Percentiles rank a stretch among this genome's conserved stretches.
phyloP scores from a whole-genome alignment of 257 asterid species.

The Solanum bulbocastanum region DNA sequence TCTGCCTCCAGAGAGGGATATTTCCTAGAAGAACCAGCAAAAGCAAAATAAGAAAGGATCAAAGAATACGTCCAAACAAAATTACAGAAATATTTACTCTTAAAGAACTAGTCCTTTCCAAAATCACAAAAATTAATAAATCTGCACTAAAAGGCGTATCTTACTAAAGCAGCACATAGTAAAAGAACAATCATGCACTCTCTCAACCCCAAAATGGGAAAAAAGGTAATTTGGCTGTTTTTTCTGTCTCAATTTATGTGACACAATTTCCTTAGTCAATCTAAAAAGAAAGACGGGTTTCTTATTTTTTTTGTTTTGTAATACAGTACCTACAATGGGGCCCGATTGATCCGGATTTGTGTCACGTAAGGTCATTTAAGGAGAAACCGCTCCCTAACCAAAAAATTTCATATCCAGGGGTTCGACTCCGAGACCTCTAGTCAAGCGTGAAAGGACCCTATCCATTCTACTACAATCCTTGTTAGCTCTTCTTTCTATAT shows the following conservation, averaged over 20 bases:
- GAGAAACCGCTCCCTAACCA: neutral
- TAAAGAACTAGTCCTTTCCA: neutral
- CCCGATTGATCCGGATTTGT: neutral
- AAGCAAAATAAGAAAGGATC: neutral
- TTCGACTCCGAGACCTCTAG: neutral
- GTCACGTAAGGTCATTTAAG: neutral
- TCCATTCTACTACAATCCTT: neutral
- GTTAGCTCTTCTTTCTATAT: neutral
- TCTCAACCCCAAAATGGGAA: neutral
- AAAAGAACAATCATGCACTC: neutral
- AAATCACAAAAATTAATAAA: neutral
- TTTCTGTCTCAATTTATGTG: neutral
- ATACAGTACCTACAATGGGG: accelerated
- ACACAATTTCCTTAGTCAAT: neutral
- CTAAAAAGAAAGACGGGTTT: neutral
- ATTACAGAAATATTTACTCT: neutral
- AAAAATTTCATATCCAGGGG: neutral
- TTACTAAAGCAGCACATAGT: neutral
- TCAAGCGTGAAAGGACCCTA: neutral
- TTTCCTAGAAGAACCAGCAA: conserved; percentile 52
- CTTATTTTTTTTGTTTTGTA: too few relatives aligned
- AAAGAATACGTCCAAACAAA: neutral
- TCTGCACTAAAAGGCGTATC: neutral
- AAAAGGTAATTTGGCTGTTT: neutral
- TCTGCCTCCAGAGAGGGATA: conserved; percentile 83